Base-by-base conservation (phyloP, 2,329 filamentous ascomycete genomes). In the Thermoascus crustaceus region DNA sequence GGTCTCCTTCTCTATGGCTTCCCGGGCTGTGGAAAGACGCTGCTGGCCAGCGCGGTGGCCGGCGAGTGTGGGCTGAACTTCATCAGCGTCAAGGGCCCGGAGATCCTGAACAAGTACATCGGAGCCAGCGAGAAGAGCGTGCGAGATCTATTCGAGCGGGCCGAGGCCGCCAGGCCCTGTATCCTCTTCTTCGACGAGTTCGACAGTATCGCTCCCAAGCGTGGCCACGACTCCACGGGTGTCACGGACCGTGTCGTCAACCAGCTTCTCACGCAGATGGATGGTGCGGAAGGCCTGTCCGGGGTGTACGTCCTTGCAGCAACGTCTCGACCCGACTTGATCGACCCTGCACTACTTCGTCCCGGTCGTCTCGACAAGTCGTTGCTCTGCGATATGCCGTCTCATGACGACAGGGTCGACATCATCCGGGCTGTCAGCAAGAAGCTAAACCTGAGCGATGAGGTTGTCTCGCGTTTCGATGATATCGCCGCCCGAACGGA, bases 231-330 rank as follows among this genome's bases (percentile, higher is more conserved):
- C 58, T 91, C 83, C 2, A 98, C 91, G 0, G 91, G 93, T 45
- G 93, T 98, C n/a, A 98, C 91, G 0, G 93, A 98, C 61, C 79
- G 93, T 23, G 93, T 98, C 0, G 91, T 98, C 49, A 98, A 98
- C 58, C 93, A 98, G 68, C 78, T 98, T 38, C 74, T 98, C 7
- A 98, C 93, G 0, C 89, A 96, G 60, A 98, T 98, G 91, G 91
- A 98, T 53, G 91, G 91, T 54, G 91, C 91, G 0, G 93, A 98
- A 61, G 93, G 91, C 0, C 66, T 98, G 4, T 87, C 82, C 0
- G 91, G 91, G 2, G 93, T 98, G 0, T 98, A 98, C 50, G 91
- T 98, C 4, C 75, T 98, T 2, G 93, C 93, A 14, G 93, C 91
- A 1, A 98, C 91, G 0, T 89, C 82, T 1, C 72, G 93, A 4